Conservation (phyloP, 1,284 basidiomycete genomes). For the Puccinia coronata region DNA sequence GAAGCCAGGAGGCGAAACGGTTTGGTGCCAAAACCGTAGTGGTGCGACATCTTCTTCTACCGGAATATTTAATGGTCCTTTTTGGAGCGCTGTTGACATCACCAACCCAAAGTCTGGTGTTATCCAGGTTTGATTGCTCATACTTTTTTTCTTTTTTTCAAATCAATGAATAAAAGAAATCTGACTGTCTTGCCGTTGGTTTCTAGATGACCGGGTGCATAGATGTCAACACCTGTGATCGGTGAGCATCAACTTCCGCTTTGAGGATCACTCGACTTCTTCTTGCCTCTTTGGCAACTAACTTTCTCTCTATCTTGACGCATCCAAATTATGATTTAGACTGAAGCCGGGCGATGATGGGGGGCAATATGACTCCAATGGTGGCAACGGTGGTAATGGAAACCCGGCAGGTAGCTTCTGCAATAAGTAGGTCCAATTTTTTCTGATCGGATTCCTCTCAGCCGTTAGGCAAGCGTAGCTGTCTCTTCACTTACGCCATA, state of each 20-base stretch:
- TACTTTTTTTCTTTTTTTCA: no score
- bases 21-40: conserved; percentile 50
- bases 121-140: conserved; percentile 16
- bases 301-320: neutral
- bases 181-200: neutral
- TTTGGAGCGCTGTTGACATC: conserved; percentile 50
- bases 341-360: conserved; percentile 48
- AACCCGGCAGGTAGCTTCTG: conserved; percentile 55
- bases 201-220: conserved; percentile 45
- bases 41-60: conserved; percentile 33
- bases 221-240: conserved; percentile 40
- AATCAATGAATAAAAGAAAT: no score
- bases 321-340: conserved; percentile 18
- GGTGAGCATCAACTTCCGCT: conserved; percentile 50
- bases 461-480: neutral
- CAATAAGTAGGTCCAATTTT: neutral
- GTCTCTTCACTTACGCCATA: neutral
- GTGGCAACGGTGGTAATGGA: conserved; percentile 56
- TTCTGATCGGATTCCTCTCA: neutral
- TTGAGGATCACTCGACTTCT: conserved; percentile 1
- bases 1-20: conserved; percentile 18
- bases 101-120: conserved; percentile 40
- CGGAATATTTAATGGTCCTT: conserved; percentile 47
- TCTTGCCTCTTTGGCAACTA: conserved; percentile 52
- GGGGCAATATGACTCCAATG: conserved; percentile 57